These are phyloP conservation scores for Fonsecaea multimorphosa DNA, from an alignment of 2,329 filamentous ascomycete species.

Conservation along the genomic window DNA sequence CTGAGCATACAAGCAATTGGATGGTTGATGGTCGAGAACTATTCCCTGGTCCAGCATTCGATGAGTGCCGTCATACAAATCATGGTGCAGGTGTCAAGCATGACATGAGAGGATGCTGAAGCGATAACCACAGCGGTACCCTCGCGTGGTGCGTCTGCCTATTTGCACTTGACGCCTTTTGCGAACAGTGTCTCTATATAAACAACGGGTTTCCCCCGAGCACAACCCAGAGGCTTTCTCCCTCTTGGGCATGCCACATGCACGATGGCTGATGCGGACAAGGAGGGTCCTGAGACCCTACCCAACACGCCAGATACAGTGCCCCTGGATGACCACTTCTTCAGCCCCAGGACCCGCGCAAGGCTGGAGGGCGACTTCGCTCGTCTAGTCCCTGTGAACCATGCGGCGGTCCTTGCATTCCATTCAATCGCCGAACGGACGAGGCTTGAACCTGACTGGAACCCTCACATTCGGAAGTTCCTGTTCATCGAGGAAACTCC, in stretches of 20 bases:
- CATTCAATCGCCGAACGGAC: conserved; percentile 22
- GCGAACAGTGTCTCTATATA: conserved; percentile 11
- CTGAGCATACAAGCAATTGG: background rate
- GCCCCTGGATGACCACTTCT: conserved; percentile 18
- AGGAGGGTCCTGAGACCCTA: conserved; percentile 7
- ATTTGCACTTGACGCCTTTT: conserved; percentile 20
- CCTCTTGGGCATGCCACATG: conserved; percentile 9
- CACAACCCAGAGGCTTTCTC: background rate
- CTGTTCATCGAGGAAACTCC: conserved; percentile 22
- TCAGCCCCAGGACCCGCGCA: conserved; percentile 19
- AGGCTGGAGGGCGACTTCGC: conserved; percentile 27
- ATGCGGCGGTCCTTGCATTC: conserved; percentile 24
- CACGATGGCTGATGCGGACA: conserved; percentile 12
- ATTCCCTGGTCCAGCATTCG: background rate
- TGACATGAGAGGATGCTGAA: conserved; percentile 6
- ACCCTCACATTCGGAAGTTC: conserved; percentile 22
- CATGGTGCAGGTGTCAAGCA: background rate
- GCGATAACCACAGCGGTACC: conserved; percentile 5
- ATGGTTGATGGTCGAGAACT: background rate
- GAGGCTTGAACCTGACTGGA: conserved; percentile 24
- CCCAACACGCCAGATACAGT: conserved; percentile 22
- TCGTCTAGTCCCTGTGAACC: conserved; percentile 24
- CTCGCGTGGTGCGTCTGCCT: conserved; percentile 16
- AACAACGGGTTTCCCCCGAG: background rate
- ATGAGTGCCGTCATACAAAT: background rate